A percentile compares a stretch with the other conserved stretches of the same genome.
Conservation (phyloP, 1,139 yeast genomes). For the Yamadazyma pseudoaaseri region DNA sequence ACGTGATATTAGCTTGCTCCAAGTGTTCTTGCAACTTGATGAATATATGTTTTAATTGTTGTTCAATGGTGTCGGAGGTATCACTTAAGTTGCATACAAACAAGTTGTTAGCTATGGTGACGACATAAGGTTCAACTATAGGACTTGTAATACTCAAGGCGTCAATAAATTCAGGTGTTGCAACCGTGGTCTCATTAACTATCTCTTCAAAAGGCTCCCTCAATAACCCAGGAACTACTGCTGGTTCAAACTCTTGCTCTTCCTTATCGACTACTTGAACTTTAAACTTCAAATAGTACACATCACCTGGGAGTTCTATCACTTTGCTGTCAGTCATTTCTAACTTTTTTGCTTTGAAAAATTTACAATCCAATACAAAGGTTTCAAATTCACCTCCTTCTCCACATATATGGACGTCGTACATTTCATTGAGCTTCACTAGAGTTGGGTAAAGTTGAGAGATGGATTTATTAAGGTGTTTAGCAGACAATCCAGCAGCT, state of each 20-base stretch:
- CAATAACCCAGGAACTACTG: constrained; percentile 45
- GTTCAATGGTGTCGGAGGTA: constrained; percentile 25
- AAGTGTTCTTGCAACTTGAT: constrained; percentile 35
- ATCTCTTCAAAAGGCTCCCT: constrained; percentile 39
- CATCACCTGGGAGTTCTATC: constrained; percentile 52
- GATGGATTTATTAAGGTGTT: constrained; percentile 68
- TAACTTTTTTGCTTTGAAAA: constrained; percentile 56
- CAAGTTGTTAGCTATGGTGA: constrained; percentile 17
- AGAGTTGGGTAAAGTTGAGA: constrained; percentile 61
- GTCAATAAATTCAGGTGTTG: background rate
- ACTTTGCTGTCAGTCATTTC: constrained; percentile 41
- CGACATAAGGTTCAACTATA: constrained; percentile 3
- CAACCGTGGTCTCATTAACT: constrained; percentile 2
- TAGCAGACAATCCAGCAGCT: constrained; percentile 71
- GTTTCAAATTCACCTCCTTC: constrained; percentile 99
- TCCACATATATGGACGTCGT: constrained; percentile 92
- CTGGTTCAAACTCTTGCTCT: constrained; percentile 26
- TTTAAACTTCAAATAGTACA: constrained; percentile 56
- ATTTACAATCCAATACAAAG: constrained; percentile 84
- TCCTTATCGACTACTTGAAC: constrained; percentile 43
- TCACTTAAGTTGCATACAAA: constrained; percentile 52
- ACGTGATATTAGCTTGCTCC: constrained; percentile 20
- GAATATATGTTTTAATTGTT: constrained; percentile 52
- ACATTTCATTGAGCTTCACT: constrained; percentile 55
- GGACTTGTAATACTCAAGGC: background rate